These are phyloP conservation scores for Rhizopogon roseolus DNA, from an alignment of 768 basidiomycete genomes.

Conservation along the genomic window DNA sequence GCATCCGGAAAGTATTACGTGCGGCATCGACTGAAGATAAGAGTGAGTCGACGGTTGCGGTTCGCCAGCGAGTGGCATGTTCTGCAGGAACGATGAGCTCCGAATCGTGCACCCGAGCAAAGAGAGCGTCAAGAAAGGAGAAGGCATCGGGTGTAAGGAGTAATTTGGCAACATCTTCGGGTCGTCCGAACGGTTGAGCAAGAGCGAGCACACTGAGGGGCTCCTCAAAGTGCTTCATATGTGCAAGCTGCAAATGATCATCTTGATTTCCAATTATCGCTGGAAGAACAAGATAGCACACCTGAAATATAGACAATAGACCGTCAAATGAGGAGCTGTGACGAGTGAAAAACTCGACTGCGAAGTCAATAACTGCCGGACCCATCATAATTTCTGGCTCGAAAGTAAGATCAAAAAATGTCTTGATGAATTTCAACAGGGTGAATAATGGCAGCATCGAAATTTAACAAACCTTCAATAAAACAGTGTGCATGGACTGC, in stretches of 20 bases:
- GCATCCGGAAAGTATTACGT: constrained; percentile 29
- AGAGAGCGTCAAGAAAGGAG: constrained; percentile 33
- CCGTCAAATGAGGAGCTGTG: constrained; percentile 55
- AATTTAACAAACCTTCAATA: constrained; percentile 43
- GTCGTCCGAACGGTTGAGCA: constrained; percentile 4
- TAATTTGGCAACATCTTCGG: neutral
- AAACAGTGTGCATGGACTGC: constrained; percentile 45
- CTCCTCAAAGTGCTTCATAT: constrained; percentile 70
- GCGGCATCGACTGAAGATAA: constrained; percentile 33
- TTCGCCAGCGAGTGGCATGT: constrained; percentile 19
- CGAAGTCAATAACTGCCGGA: constrained; percentile 46
- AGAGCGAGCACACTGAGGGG: constrained; percentile 38
- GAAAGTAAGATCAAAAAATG: constrained; percentile 61
- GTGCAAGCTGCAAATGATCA: constrained; percentile 40
- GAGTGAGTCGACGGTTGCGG: constrained; percentile 24
- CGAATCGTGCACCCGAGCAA: constrained; percentile 28
- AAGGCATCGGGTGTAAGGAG: constrained; percentile 17
- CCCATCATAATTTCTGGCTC: constrained; percentile 61
- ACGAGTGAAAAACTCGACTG: constrained; percentile 54
- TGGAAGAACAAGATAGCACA: constrained; percentile 18
- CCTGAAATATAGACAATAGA: constrained; percentile 58
- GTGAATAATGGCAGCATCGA: neutral
- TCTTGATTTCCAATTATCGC: neutral
- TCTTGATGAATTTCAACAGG: constrained; percentile 27
- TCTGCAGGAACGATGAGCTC: constrained; percentile 9